A percentile compares a stretch with the other conserved stretches of the same genome.
These are phyloP conservation scores for Hyaloscypha hepaticicola DNA, from an alignment of 495 filamentous ascomycete species.

Conservation along the genomic window DNA sequence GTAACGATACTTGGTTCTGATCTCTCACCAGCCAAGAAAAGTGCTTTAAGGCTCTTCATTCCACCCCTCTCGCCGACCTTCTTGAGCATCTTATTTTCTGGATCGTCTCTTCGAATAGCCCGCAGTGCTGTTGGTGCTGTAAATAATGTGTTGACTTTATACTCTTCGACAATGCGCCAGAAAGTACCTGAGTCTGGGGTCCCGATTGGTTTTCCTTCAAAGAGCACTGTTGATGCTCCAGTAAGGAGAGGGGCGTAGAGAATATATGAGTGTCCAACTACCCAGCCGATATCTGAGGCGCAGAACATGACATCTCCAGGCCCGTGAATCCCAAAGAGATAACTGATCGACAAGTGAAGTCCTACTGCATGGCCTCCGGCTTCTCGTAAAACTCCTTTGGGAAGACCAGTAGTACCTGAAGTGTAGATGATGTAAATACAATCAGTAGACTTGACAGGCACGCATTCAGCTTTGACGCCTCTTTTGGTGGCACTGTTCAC, in stretches of 20 bases:
- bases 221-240: constrained; percentile 83
- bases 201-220: constrained; percentile 89
- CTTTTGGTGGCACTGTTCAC: constrained; percentile 65
- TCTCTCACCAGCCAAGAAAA: constrained; percentile 87
- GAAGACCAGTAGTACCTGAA: constrained; percentile 76
- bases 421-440: constrained; percentile 92
- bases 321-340: constrained; percentile 75
- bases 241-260: constrained; percentile 81
- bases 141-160: constrained; percentile 79
- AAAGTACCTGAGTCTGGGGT: constrained; percentile 85
- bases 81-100: constrained; percentile 63
- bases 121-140: constrained; percentile 86
- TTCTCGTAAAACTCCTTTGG: constrained; percentile 84
- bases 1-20: constrained; percentile 84
- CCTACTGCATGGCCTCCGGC: constrained; percentile 89
- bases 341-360: constrained; percentile 72
- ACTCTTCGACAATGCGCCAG: constrained; percentile 82
- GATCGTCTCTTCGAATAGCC: constrained; percentile 84
- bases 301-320: constrained; percentile 84
- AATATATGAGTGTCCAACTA: constrained; percentile 83
- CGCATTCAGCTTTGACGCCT: constrained; percentile 63
- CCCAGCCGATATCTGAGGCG: constrained; percentile 84
- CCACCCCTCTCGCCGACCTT: constrained; percentile 62
- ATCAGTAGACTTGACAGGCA: constrained; percentile 75
- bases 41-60: constrained; percentile 61